A percentile compares a stretch with the other conserved stretches of the same genome.
Conservation (phyloP, 192 early-diverging fungal species). For the Coemansia guatemalensis region DNA sequence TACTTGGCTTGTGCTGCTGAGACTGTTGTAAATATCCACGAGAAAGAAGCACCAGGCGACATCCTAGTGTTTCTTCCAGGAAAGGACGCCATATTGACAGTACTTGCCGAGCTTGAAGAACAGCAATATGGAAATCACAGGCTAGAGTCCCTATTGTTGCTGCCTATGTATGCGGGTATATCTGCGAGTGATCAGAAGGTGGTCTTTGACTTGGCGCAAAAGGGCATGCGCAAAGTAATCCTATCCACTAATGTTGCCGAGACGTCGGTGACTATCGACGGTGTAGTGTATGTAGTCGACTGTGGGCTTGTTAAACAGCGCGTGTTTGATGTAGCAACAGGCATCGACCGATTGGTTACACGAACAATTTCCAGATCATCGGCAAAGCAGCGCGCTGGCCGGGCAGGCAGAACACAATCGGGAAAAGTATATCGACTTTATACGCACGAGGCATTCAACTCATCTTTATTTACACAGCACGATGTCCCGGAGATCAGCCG, state of each 20-base stretch:
- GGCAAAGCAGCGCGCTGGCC: conserved; percentile 86
- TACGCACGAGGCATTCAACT: conserved; percentile 82
- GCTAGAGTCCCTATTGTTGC: conserved; percentile 70
- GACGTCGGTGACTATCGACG: conserved; percentile 94
- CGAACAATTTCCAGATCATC: conserved; percentile 87
- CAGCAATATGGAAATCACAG: conserved; percentile 50
- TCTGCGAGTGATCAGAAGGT: conserved; percentile 84
- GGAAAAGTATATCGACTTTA: conserved; percentile 95
- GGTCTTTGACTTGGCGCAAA: conserved; percentile 87
- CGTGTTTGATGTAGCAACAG: conserved; percentile 83
- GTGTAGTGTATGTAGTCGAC: conserved; percentile 93
- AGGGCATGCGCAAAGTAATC: conserved; percentile 81
- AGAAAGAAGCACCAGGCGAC: conserved; percentile 90
- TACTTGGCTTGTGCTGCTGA: conserved; percentile 88
- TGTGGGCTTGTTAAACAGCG: conserved; percentile 93
- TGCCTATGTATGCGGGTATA: conserved; percentile 85
- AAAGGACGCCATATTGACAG: conserved; percentile 89
- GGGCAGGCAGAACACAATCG: conserved; percentile 89
- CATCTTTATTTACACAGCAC: conserved; percentile 87
- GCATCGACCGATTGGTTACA: conserved; percentile 90
- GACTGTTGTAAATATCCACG: conserved; percentile 89
- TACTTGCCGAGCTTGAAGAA: conserved; percentile 62
- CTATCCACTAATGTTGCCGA: conserved; percentile 97
- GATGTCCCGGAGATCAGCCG: conserved; percentile 92
- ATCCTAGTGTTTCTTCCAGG: conserved; percentile 92